Evolutionary conservation across 129 eudicot genomes (phyloP).

Genomic region (Pseudognaphalium luteoalbum): DNA sequence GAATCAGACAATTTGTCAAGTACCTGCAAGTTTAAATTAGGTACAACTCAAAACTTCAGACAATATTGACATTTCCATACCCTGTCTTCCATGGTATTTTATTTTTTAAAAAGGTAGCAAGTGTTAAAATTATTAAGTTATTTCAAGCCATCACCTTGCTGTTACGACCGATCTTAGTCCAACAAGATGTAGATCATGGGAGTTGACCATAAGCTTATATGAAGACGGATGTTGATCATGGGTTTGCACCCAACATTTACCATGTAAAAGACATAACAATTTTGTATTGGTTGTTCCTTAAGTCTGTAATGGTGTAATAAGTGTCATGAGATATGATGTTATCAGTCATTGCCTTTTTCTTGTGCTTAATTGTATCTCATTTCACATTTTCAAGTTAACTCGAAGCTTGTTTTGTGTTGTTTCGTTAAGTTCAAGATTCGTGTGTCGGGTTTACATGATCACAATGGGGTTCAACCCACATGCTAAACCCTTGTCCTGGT

Average conservation of each 20-base stretch:
- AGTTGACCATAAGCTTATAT: too few relatives aligned
- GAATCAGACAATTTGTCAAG: slow-evolving; percentile 33
- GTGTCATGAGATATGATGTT: background rate
- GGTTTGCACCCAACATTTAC: background rate
- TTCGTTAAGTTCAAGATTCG: slow-evolving; percentile 21
- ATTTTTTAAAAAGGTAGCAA: too few relatives aligned
- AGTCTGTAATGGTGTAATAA: background rate
- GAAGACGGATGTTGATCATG: too few relatives aligned
- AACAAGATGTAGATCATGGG: too few relatives aligned
- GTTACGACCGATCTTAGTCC: too few relatives aligned
- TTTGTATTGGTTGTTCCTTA: background rate
- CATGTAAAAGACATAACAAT: background rate
- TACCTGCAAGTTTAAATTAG: background rate
- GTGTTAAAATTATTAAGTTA: background rate
- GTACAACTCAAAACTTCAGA: slow-evolving; percentile 1
- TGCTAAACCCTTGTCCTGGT: slow-evolving; percentile 36
- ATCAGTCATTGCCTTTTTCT: background rate
- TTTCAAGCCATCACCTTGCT: background rate
- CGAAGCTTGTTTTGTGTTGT: slow-evolving; percentile 5
- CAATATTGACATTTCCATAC: slow-evolving; percentile 20
- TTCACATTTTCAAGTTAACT: slow-evolving; percentile 22
- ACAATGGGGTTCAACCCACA: slow-evolving; percentile 36
- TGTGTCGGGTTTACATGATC: slow-evolving; percentile 34
- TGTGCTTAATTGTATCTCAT: slow-evolving; percentile 6
- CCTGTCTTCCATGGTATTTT: slow-evolving; percentile 12